Evolutionary conservation across 2,329 filamentous ascomycete species (phyloP), one percentile per base, ranked within the genome.

Genomic region (Emmonsia crescens): DNA sequence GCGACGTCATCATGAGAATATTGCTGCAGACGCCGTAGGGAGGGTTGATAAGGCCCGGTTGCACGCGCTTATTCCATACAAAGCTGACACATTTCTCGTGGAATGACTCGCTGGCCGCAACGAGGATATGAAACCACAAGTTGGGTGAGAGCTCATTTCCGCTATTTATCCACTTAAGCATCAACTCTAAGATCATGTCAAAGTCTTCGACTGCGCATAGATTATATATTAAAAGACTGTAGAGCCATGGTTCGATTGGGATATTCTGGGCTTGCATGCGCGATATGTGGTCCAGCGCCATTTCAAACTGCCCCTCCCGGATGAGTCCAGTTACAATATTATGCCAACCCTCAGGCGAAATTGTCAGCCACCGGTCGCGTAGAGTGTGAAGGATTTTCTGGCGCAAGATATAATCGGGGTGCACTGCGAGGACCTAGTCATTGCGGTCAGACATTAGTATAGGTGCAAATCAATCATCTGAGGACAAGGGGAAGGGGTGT

Each of bases 381-480:
- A 80, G 68, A 61, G 87, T 85, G 60, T 83, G 77, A 46, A 96
- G 77, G 3, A 96, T 80, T 42, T 86, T 80, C 60, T 83, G 82
- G 42, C 91, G 85, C 29, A 94, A 77, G 5, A 91, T 67, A 68
- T 95, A 93, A 73, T 97, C 89, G 0, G 93, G 90, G 71, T 97
- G 94, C 9, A 94, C 83, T 0, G 89, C 84, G 29, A 96, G 79
- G 5, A 83, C 87, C 79, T 88, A 65, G 48, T 36, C 21, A 40
- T 56, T 27, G 64, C 24, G 44, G 59, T 24, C 33, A 46, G 8
- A n/a, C 3, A 56, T 31, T 42, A 59, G 40, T 5, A 48, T 27
- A 31, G 31, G 38, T 8, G n/a, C 14, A 55, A 38, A n/a, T 40
- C 9, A 24, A 36, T 51, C 12, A n/a, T n/a, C n/a, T 38, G 16